phyloP scores from a whole-genome alignment of 1,139 yeast species.

The Pichia sp. region DNA sequence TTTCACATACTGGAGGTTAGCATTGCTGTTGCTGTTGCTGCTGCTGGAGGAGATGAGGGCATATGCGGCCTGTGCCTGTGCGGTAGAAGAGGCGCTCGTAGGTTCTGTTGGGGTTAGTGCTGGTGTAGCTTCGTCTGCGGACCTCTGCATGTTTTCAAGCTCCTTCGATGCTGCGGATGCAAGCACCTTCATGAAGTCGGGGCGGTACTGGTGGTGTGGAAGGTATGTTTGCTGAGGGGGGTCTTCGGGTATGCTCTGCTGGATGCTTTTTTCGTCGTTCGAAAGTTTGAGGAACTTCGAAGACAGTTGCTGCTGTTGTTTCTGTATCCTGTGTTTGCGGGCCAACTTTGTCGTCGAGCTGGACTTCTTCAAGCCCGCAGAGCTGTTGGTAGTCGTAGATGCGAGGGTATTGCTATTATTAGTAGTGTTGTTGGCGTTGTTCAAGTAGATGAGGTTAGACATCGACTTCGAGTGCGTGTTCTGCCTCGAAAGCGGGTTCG shows the following conservation, averaged over 20 bases:
- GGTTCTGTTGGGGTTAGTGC: background rate
- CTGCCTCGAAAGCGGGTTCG: conserved; percentile 50
- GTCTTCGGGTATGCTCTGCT: background rate
- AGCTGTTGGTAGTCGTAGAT: background rate
- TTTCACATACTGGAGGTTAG: conserved; percentile 44
- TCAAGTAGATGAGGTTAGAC: conserved; percentile 11
- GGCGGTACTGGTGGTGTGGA: background rate
- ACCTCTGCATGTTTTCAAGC: conserved; percentile 41
- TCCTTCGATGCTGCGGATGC: conserved; percentile 85
- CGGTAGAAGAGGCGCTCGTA: background rate
- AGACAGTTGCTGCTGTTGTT: conserved; percentile 50
- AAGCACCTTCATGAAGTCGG: conserved; percentile 51
- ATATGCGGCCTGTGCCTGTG: conserved; percentile 25
- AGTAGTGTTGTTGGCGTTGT: background rate
- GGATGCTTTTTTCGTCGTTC: background rate
- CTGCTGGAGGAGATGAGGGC: conserved; percentile 20
- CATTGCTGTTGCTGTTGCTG: background rate
- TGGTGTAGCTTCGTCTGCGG: background rate
- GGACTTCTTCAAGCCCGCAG: conserved; percentile 6
- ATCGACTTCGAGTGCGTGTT: conserved; percentile 18
- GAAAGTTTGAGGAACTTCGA: conserved; percentile 12
- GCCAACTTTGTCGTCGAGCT: conserved; percentile 14
- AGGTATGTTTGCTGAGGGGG: too few species aligned
- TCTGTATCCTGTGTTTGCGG: conserved; percentile 82
- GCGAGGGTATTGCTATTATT: background rate